A percentile compares a stretch with the other conserved stretches of the same genome.
Conservation (phyloP, 352 stramenopile genomes). For the Phytophthora boehmeriae region DNA sequence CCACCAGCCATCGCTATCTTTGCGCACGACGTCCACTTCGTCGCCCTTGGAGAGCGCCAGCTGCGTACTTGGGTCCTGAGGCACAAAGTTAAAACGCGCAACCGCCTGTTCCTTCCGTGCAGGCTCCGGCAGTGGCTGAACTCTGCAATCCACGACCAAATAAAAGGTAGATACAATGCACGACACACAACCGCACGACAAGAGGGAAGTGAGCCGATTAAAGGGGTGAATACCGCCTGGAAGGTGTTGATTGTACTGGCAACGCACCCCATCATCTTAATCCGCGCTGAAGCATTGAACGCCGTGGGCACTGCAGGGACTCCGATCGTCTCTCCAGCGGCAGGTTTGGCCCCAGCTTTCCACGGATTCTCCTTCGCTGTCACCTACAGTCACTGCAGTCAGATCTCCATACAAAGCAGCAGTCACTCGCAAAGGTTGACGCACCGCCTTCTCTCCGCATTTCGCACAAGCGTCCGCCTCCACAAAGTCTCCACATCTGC, state of each 20-base stretch:
- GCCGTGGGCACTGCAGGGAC: constrained; percentile 67
- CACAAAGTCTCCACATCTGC: constrained; percentile 67
- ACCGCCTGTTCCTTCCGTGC: constrained; percentile 68
- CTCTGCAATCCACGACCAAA: constrained; percentile 19
- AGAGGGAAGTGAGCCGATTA: constrained; percentile 9
- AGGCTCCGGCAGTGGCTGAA: constrained; percentile 36
- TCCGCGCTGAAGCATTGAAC: constrained; percentile 56
- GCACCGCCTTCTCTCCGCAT: constrained; percentile 70
- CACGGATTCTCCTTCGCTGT: constrained; percentile 51
- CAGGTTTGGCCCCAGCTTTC: constrained; percentile 52
- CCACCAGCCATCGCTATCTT: constrained; percentile 86
- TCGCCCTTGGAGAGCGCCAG: constrained; percentile 75
- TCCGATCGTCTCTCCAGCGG: constrained; percentile 42
- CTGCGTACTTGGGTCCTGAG: constrained; percentile 71
- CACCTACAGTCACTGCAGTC: constrained; percentile 26
- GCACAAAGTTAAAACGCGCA: constrained; percentile 80
- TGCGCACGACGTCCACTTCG: constrained; percentile 76
- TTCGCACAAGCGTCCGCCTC: constrained; percentile 55
- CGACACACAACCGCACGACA: constrained; percentile 19
- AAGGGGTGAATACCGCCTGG: constrained; percentile 8
- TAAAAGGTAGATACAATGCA: no score
- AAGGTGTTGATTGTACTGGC: not conserved
- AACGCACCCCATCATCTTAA: constrained; percentile 61
- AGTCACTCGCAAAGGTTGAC: constrained; percentile 6
- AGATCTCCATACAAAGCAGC: not conserved